A percentile compares a stretch with the other conserved stretches of the same genome.
Evolutionary conservation across 2,329 filamentous ascomycete genomes (phyloP).

Genomic region (Pezicula radicicola): DNA sequence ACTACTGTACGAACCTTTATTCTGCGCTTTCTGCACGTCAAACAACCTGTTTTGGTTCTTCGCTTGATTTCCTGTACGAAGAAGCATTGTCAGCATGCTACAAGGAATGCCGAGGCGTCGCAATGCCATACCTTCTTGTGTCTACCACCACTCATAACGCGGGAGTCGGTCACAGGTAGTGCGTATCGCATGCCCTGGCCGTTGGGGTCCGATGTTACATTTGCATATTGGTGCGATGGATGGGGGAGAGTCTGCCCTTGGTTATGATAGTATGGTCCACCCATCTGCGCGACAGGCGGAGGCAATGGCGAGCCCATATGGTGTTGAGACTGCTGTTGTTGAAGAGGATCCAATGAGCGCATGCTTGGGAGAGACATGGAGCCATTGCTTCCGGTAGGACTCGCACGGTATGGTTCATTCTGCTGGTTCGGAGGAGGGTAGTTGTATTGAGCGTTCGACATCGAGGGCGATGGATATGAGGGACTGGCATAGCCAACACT

Average conservation of each 20-base stretch:
- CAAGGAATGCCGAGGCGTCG: slow-evolving; percentile 9
- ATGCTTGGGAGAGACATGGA: slow-evolving; percentile 48
- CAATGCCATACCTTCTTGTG: slow-evolving; percentile 46
- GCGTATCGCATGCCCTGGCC: slow-evolving; percentile 49
- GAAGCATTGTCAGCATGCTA: slow-evolving; percentile 21
- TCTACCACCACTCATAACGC: slow-evolving; percentile 58
- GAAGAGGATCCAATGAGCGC: slow-evolving; percentile 42
- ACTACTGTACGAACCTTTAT: slow-evolving; percentile 61
- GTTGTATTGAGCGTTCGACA: slow-evolving; percentile 42
- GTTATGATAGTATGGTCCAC: slow-evolving; percentile 42
- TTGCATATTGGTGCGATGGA: slow-evolving; percentile 42
- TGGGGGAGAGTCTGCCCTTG: slow-evolving; percentile 35
- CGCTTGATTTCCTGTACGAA: slow-evolving; percentile 64
- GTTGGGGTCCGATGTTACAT: slow-evolving; percentile 43
- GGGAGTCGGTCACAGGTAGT: slow-evolving; percentile 47
- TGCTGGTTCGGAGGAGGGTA: slow-evolving; percentile 37
- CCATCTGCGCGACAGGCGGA: slow-evolving; percentile 48
- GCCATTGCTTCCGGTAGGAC: slow-evolving; percentile 39
- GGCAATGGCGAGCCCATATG: slow-evolving; percentile 51
- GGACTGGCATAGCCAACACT: slow-evolving; percentile 38
- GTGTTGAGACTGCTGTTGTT: slow-evolving; percentile 28
- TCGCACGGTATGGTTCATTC: slow-evolving; percentile 40
- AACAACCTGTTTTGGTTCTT: slow-evolving; percentile 71
- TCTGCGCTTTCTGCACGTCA: slow-evolving; percentile 62
- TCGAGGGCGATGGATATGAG: slow-evolving; percentile 44